Base-by-base conservation (phyloP, 345 rosid species). In the Erysimum cheiranthoides region DNA sequence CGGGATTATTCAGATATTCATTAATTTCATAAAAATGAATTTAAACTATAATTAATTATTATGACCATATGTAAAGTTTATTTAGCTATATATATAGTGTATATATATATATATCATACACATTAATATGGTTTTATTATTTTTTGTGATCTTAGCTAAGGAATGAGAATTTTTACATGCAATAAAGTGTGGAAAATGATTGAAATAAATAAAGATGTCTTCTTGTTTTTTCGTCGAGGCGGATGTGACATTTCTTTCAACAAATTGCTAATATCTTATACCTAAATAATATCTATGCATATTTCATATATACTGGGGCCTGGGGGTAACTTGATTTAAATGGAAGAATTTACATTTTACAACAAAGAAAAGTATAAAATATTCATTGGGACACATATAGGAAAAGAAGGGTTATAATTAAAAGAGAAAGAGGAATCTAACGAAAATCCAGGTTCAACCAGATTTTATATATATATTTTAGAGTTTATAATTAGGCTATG, bases 151-250 rank as follows among this genome's bases (percentile, higher is more conserved):
- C 36, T 5, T 53, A 3, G 40, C 34, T 68, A 62, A 35, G 45
- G 52, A 62, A 54, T 53, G 25, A 36, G 56, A 45, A 45, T 56
- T 60, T 70, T 77, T 76, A 70, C 67, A 70, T 77, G 80, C 72
- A 70, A 70, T 46, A 54, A 70, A 70, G 76, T 64, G 18, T 62
- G 12, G 61, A 77, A 70, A 77, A 77, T 70, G 80, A 77, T 47
- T 54, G 66, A 69, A 76, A 69, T 56, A 64, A 56, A 45, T 56
- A 47, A 77, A 54, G 71, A 63, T 54, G 76, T 36, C 66, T 62
- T 70, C 60, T 56, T 70, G 66, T 54, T 77, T 45, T 45, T 45
- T 70, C n/a, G 27, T 63, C 58, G 76, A 16, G 61, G 66, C 35
- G 49, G 80, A 77, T 30, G 80, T 77, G 76, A 64, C 72, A 45